These are phyloP conservation scores for Skeletonema menzelii DNA, from an alignment of 108 stramenopile species.

Conservation along the genomic window DNA sequence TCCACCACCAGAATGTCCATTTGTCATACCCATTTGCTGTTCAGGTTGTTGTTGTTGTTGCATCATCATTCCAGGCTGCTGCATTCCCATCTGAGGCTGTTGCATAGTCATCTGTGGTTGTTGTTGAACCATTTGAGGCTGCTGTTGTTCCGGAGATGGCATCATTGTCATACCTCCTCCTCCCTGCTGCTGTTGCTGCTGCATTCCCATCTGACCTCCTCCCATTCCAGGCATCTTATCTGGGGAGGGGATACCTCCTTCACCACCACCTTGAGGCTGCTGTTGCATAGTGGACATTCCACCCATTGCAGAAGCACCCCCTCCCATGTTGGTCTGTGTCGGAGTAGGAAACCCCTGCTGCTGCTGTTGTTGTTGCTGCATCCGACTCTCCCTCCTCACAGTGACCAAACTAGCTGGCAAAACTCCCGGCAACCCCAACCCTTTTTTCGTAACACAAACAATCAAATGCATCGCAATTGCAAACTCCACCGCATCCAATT, in stretches of 20 bases:
- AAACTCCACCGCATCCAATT: slow-evolving; percentile 87
- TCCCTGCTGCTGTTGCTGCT: not conserved
- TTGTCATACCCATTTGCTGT: slow-evolving; percentile 1
- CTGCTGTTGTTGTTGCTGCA: slow-evolving; percentile 23
- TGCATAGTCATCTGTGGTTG: slow-evolving; percentile 4
- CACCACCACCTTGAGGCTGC: not conserved
- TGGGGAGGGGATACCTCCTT: slow-evolving; percentile 19
- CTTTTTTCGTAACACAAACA: slow-evolving; percentile 90
- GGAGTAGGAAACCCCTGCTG: slow-evolving; percentile 11
- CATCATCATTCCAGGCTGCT: slow-evolving; percentile 7
- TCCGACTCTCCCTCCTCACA: slow-evolving; percentile 45
- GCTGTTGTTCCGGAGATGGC: slow-evolving; percentile 5
- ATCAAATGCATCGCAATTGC: slow-evolving; percentile 96
- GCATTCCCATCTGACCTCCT: not conserved
- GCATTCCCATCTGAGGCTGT: slow-evolving; percentile 1
- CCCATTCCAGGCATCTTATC: slow-evolving; percentile 17
- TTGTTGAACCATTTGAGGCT: slow-evolving; percentile 3
- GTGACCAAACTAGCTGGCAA: slow-evolving; percentile 63
- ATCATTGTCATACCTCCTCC: slow-evolving; percentile 6
- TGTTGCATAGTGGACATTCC: slow-evolving; percentile 9
- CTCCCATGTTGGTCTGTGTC: not conserved
- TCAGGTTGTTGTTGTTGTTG: slow-evolving; percentile 20
- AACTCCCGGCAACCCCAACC: slow-evolving; percentile 59
- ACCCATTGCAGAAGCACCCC: not conserved
- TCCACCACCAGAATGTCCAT: slow-evolving; percentile 19